Evolutionary conservation across 2,329 filamentous ascomycete species (phyloP).

Genomic region (Diplodia seriata): DNA sequence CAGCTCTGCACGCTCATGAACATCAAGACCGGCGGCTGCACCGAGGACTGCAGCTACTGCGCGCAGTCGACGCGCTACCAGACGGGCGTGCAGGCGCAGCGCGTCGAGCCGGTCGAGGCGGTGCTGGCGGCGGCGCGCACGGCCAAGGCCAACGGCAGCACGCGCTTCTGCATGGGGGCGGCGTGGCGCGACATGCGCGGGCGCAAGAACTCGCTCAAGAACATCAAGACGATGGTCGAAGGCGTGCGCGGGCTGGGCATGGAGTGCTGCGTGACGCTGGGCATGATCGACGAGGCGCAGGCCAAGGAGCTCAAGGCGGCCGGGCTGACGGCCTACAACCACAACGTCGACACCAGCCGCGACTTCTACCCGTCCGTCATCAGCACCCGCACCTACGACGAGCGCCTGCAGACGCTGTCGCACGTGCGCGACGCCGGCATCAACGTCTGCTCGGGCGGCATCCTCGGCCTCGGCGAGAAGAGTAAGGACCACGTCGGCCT

Average conservation of each 20-base stretch:
- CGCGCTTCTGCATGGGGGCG: slow-evolving; percentile 93
- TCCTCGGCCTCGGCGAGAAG: slow-evolving; percentile 82
- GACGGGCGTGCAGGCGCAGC: slow-evolving; percentile 79
- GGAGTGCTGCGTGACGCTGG: slow-evolving; percentile 92
- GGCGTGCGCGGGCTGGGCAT: slow-evolving; percentile 83
- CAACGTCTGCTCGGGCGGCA: slow-evolving; percentile 89
- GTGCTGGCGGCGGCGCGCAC: slow-evolving; percentile 79
- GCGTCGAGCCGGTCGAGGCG: slow-evolving; percentile 78
- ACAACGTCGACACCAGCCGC: slow-evolving; percentile 89
- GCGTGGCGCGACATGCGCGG: slow-evolving; percentile 95
- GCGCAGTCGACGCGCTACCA: slow-evolving; percentile 83
- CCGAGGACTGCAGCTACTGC: slow-evolving; percentile 92
- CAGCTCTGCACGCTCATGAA: slow-evolving; percentile 96
- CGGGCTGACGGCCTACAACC: slow-evolving; percentile 89
- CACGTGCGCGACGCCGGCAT: slow-evolving; percentile 86
- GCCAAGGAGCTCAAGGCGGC: slow-evolving; percentile 83
- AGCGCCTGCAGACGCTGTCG: slow-evolving; percentile 78
- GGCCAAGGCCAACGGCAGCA: slow-evolving; percentile 84
- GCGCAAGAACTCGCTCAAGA: slow-evolving; percentile 80
- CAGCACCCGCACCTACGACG: slow-evolving; percentile 84
- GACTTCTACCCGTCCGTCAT: slow-evolving; percentile 90
- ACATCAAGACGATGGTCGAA: slow-evolving; percentile 84
- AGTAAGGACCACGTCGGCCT: slow-evolving; percentile 81
- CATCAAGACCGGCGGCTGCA: slow-evolving; percentile 93
- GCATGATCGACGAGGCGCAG: slow-evolving; percentile 86